Conservation (phyloP, 306 rosid genomes). For the Cucumis sativus region DNA sequence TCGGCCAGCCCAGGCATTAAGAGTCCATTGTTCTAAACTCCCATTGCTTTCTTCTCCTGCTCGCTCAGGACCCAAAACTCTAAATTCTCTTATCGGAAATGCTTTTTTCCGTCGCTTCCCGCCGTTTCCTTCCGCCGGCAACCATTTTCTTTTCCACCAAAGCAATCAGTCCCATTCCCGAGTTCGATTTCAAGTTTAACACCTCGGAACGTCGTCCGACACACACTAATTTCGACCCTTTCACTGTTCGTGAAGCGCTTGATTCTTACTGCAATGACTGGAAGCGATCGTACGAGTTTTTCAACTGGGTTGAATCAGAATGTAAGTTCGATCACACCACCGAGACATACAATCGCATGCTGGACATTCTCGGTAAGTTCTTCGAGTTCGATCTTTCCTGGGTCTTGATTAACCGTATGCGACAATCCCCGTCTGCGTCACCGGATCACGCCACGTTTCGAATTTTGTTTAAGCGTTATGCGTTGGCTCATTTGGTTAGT, state of each 20-base stretch:
- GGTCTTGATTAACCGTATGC: conserved; percentile 56
- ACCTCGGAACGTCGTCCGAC: neutral
- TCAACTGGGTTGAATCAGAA: conserved; percentile 47
- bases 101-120: conserved; percentile 10
- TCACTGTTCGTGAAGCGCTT: conserved; percentile 42
- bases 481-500: conserved; percentile 43
- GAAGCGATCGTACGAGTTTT: conserved; percentile 70
- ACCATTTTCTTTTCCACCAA: conserved; percentile 8
- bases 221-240: conserved; percentile 13
- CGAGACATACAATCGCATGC: conserved; percentile 45
- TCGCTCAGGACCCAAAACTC: neutral
- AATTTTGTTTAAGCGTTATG: conserved; percentile 65
- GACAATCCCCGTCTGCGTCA: conserved; percentile 20
- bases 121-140: conserved; percentile 12
- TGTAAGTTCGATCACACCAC: conserved; percentile 42
- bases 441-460: conserved; percentile 73
- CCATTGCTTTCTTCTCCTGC: neutral
- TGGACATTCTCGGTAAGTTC: conserved; percentile 73
- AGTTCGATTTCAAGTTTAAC: neutral
- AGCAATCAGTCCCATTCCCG: conserved; percentile 15
- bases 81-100: neutral
- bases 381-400: conserved; percentile 63
- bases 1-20: neutral
- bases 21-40: neutral
- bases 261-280: conserved; percentile 65